Percentiles rank a stretch among this genome's conserved stretches.
Conservation (phyloP, 73 alveolate species). For the Paraurostyla sp. region DNA sequence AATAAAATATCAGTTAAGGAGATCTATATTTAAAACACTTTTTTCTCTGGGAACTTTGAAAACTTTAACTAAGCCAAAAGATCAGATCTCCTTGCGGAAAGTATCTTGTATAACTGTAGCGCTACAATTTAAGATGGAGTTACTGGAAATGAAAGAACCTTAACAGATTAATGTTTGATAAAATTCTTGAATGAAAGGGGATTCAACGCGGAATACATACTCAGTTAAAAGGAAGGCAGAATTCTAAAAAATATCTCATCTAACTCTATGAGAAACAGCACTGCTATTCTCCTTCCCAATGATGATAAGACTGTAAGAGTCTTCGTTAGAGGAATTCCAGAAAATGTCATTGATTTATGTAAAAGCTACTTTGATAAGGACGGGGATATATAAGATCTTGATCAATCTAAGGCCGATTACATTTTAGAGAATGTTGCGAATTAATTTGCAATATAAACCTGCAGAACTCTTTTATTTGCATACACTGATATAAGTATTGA, state of each 20-base stretch:
- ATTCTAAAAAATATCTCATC: conserved; percentile 77
- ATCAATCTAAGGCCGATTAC: conserved; percentile 48
- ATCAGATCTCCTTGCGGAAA: not conserved
- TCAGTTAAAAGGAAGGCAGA: not conserved
- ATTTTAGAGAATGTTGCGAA: conserved; percentile 60
- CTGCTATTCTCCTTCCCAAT: conserved; percentile 77
- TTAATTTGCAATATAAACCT: conserved; percentile 77
- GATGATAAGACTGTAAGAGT: conserved; percentile 71
- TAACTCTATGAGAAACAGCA: conserved; percentile 90
- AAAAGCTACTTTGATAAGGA: conserved; percentile 54
- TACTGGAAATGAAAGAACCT: conserved; percentile 69
- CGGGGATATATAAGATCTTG: conserved; percentile 72
- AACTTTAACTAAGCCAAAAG: not conserved
- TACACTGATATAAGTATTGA: conserved; percentile 79
- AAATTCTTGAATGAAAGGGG: no score
- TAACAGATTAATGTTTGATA: conserved; percentile 83
- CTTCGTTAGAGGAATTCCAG: conserved; percentile 93
- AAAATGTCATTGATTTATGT: conserved; percentile 80
- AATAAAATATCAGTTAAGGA: conserved; percentile 91
- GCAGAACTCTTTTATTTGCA: conserved; percentile 86
- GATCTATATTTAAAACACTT: conserved; percentile 74
- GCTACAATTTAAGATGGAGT: conserved; percentile 12
- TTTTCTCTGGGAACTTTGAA: not conserved
- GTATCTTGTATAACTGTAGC: conserved; percentile 54
- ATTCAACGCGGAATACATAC: not conserved